A percentile compares a stretch with the other conserved stretches of the same genome.
These are phyloP conservation scores for Haplosporangium sp. DNA, from an alignment of 371 early-diverging fungal species.

Conservation along the genomic window DNA sequence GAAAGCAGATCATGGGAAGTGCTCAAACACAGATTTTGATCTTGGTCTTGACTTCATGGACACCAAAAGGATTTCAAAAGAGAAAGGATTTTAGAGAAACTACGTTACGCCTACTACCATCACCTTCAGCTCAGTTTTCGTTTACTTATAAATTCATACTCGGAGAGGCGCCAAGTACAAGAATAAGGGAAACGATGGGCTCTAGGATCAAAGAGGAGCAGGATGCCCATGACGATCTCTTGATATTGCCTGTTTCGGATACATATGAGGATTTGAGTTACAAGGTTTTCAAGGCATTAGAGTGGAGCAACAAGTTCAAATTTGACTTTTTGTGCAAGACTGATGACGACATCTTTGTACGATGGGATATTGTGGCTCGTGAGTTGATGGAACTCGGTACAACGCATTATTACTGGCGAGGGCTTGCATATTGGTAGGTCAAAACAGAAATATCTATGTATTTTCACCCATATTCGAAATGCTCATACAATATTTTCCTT, in stretches of 20 bases:
- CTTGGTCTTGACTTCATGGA: conserved; percentile 69
- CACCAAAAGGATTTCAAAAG: conserved; percentile 56
- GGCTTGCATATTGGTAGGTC: conserved; percentile 67
- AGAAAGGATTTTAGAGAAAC: conserved; percentile 62
- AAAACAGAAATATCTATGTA: background rate
- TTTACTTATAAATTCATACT: conserved; percentile 68
- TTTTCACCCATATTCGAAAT: too few species aligned
- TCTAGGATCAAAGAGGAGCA: conserved; percentile 61
- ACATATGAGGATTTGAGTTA: conserved; percentile 60
- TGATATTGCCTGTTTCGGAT: conserved; percentile 71
- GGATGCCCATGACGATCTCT: conserved; percentile 60
- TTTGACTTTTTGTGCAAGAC: conserved; percentile 72
- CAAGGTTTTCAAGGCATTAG: conserved; percentile 66
- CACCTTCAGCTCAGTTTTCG: conserved; percentile 32
- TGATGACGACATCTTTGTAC: conserved; percentile 71
- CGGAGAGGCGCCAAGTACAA: conserved; percentile 65
- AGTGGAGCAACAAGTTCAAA: conserved; percentile 60
- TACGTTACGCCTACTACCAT: conserved; percentile 55
- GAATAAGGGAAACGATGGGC: conserved; percentile 58
- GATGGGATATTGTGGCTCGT: conserved; percentile 63
- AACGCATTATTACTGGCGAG: conserved; percentile 65
- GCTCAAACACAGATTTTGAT: conserved; percentile 58
- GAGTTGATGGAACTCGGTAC: conserved; percentile 60
- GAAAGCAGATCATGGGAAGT: conserved; percentile 28
- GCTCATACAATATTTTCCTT: conserved; percentile 1